These are phyloP conservation scores for Zoysia japonica DNA, from an alignment of 176 grass and related monocot genomes.

Conservation along the genomic window DNA sequence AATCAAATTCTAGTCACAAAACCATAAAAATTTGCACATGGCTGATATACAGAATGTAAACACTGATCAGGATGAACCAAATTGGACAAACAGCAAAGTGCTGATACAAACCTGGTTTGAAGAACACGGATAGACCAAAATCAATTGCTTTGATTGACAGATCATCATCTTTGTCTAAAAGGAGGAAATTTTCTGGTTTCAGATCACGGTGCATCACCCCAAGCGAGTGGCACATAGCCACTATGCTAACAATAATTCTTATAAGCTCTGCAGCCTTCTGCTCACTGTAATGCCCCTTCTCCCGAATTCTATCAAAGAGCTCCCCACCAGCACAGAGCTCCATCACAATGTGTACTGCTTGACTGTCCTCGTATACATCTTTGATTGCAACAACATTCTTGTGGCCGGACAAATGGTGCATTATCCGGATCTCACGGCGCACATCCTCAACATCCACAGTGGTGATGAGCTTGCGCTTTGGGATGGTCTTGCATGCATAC, in stretches of 20 bases:
- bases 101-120: constrained; percentile 70
- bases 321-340: constrained; percentile 87
- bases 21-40: background rate
- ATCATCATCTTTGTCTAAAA: constrained; percentile 74
- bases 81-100: background rate
- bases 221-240: constrained; percentile 85
- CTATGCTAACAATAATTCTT: constrained; percentile 83
- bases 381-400: constrained; percentile 95
- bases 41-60: background rate
- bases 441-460: constrained; percentile 85
- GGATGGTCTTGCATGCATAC: constrained; percentile 95
- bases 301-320: constrained; percentile 80
- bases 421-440: constrained; percentile 89
- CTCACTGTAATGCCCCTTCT: constrained; percentile 76
- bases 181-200: constrained; percentile 93
- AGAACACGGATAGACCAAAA: constrained; percentile 92
- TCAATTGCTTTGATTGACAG: constrained; percentile 92
- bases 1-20: constrained; percentile 3
- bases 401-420: constrained; percentile 88
- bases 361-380: constrained; percentile 75
- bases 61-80: background rate
- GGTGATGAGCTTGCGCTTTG: constrained; percentile 75
- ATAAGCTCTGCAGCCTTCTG: constrained; percentile 84
- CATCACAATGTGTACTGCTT: constrained; percentile 86
- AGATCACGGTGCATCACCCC: constrained; percentile 98